These are phyloP conservation scores for Clohesyomyces aquaticus DNA, from an alignment of 495 filamentous ascomycete genomes.

Conservation along the genomic window DNA sequence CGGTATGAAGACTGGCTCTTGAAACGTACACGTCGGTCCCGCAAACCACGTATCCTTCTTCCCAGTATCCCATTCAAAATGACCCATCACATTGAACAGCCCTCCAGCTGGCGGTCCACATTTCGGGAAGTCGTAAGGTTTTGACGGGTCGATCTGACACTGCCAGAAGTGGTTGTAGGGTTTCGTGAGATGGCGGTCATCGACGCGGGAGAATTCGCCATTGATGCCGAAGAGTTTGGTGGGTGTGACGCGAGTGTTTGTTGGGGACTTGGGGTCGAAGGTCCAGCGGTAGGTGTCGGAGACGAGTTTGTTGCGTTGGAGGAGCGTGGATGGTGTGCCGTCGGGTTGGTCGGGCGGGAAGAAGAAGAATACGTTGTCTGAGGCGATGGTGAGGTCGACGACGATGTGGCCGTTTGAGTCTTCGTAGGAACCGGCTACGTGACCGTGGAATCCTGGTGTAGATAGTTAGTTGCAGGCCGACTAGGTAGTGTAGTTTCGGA, in stretches of 20 bases:
- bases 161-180: constrained; percentile 58
- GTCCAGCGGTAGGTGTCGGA: constrained; percentile 59
- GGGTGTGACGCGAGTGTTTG: constrained; percentile 41
- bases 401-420: constrained; percentile 52
- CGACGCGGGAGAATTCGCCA: constrained; percentile 64
- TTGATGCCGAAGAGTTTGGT: constrained; percentile 50
- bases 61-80: constrained; percentile 37
- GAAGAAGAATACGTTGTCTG: constrained; percentile 43
- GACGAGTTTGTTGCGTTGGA: constrained; percentile 45
- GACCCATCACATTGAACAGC: constrained; percentile 40
- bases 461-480: not conserved
- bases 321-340: constrained; percentile 26
- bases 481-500: not conserved
- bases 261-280: constrained; percentile 54
- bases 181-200: constrained; percentile 58
- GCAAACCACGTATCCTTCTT: constrained; percentile 35
- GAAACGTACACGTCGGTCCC: constrained; percentile 46
- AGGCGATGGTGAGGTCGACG: constrained; percentile 57
- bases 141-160: constrained; percentile 31
- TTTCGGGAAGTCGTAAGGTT: constrained; percentile 33
- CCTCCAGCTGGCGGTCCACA: constrained; percentile 40
- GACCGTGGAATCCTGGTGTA: constrained; percentile 38
- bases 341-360: constrained; percentile 35
- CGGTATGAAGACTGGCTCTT: constrained; percentile 64
- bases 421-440: constrained; percentile 41